Evolutionary conservation across 176 grass and related monocot genomes (phyloP).

Genomic region (Paspalum vaginatum): DNA sequence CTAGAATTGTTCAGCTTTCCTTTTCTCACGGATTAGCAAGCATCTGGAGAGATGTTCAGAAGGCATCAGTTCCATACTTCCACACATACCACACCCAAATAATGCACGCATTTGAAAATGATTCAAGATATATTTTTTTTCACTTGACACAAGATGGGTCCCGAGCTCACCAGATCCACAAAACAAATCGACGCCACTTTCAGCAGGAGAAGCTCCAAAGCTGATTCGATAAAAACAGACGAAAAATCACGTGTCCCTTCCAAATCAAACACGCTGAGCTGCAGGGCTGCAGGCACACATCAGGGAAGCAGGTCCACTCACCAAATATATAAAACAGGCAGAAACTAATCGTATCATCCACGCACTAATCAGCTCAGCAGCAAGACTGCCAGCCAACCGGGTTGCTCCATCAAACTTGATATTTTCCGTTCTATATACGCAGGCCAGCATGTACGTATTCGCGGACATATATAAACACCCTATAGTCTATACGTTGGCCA

Average conservation of each 20-base stretch:
- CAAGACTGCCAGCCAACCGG: neutral
- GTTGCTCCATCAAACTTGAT: neutral
- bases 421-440: neutral
- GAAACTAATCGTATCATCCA: neutral
- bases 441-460: neutral
- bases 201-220: neutral
- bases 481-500: neutral
- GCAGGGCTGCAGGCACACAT: neutral
- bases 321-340: neutral
- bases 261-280: slow-evolving; percentile 7
- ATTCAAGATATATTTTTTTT: neutral
- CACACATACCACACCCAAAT: neutral
- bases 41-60: slow-evolving; percentile 15
- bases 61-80: neutral
- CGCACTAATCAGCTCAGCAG: neutral
- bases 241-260: neutral
- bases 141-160: too few species aligned
- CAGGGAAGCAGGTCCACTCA: neutral
- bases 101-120: neutral
- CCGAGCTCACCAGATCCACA: neutral
- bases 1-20: neutral
- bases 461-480: neutral
- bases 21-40: neutral
- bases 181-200: neutral
- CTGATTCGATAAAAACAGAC: neutral